phyloP scores from a whole-genome alignment of 495 filamentous ascomycete species.

The Bathelium albidoporum region DNA sequence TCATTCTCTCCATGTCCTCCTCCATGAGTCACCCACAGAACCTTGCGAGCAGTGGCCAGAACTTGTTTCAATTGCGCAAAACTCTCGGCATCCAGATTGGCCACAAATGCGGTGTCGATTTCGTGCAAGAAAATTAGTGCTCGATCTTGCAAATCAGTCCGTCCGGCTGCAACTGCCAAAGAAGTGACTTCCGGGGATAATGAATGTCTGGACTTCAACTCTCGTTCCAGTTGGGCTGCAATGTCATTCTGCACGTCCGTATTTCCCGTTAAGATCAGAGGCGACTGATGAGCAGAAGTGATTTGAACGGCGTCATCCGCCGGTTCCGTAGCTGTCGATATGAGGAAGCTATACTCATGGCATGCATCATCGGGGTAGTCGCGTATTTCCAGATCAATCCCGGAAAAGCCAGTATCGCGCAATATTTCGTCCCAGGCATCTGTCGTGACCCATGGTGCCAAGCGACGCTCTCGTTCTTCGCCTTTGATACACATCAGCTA shows the following conservation, averaged over 20 bases:
- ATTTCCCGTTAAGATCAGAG: not conserved
- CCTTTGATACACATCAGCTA: not conserved
- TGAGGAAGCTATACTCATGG: conserved; percentile 2
- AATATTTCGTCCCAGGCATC: conserved; percentile 20
- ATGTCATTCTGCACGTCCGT: not conserved
- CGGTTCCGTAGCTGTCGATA: not conserved
- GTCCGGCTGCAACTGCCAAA: not conserved
- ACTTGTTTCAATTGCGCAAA: not conserved
- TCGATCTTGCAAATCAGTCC: not conserved
- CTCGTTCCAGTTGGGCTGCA: not conserved
- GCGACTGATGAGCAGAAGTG: not conserved
- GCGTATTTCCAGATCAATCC: conserved; percentile 12
- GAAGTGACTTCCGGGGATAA: not conserved
- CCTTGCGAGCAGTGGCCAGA: not conserved
- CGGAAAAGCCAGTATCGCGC: conserved; percentile 19
- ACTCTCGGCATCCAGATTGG: not conserved
- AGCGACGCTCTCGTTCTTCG: not conserved
- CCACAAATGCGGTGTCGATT: not conserved
- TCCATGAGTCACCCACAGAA: conserved; percentile 6
- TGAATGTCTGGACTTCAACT: not conserved
- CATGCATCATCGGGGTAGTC: not conserved
- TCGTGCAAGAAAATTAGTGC: not conserved
- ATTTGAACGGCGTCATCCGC: not conserved
- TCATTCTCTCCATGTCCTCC: not conserved
- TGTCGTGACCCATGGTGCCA: not conserved